Percentiles rank a stretch among this genome's conserved stretches.
Evolutionary conservation across 352 stramenopile species (phyloP).

Genomic region (Globisporangium acanthophoron): DNA sequence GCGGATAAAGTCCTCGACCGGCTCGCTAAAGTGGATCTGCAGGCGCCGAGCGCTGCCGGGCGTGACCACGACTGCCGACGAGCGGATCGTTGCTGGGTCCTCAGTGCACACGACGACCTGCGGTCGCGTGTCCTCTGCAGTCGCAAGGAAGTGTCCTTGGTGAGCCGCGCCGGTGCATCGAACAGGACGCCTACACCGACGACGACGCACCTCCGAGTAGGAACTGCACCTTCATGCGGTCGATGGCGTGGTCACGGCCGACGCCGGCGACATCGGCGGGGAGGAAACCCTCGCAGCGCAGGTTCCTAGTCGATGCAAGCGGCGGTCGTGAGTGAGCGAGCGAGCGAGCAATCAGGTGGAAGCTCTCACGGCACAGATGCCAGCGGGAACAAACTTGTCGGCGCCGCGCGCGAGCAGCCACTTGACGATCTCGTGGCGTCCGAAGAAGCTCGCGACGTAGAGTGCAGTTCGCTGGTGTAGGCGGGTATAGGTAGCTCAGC

Average conservation of each 20-base stretch:
- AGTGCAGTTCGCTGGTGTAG: slow-evolving; percentile 39
- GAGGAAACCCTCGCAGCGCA: slow-evolving; percentile 37
- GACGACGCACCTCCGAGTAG: slow-evolving; percentile 41
- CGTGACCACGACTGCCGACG: slow-evolving; percentile 5
- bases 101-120: slow-evolving; percentile 15
- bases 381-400: slow-evolving; percentile 36
- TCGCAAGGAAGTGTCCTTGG: too few species aligned
- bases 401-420: slow-evolving; percentile 44
- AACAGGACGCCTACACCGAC: background rate
- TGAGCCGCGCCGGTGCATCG: too few species aligned
- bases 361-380: background rate
- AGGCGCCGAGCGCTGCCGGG: slow-evolving; percentile 14
- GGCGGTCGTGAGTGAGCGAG: background rate
- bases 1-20: slow-evolving; percentile 51
- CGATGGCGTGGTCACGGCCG: slow-evolving; percentile 29
- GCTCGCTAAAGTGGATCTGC: slow-evolving; percentile 71
- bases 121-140: slow-evolving; percentile 10
- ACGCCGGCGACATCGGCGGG: slow-evolving; percentile 46
- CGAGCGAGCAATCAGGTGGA: background rate
- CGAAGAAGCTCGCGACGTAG: slow-evolving; percentile 70
- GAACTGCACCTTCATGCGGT: slow-evolving; percentile 62
- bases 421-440: slow-evolving; percentile 38
- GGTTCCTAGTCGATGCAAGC: slow-evolving; percentile 23
- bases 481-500: too few species aligned
- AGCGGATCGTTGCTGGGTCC: slow-evolving; percentile 3